Evolutionary conservation across 2,329 filamentous ascomycete genomes (phyloP).

Genomic region (Herpomyces periplanetae): DNA sequence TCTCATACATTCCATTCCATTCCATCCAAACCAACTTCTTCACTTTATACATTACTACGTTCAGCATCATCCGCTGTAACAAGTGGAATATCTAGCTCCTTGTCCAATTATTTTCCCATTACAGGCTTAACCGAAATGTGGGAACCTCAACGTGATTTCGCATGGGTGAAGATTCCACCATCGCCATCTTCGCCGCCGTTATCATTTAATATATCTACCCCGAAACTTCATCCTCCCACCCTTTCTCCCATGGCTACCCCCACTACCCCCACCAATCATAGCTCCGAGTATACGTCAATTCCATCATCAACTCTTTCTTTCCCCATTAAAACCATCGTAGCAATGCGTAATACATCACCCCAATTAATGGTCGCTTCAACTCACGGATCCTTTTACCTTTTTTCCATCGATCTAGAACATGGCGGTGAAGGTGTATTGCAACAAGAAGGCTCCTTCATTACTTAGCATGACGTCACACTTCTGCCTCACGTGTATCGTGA

Average conservation of each 20-base stretch:
- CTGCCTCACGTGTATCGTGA: no score
- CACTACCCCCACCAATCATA: conserved; percentile 9
- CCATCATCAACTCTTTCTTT: conserved; percentile 7
- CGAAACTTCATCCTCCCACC: no score
- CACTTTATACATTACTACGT: no score
- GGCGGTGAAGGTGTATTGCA: conserved; percentile 66
- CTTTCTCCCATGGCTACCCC: no score
- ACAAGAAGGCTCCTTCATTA: no score
- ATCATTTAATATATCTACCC: conserved; percentile 3
- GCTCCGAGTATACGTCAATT: conserved; percentile 7
- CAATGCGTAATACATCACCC: conserved; percentile 71
- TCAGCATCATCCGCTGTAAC: no score
- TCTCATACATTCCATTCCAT: conserved; percentile 4
- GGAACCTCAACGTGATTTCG: conserved; percentile 79
- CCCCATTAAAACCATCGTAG: conserved; percentile 57
- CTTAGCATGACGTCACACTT: no score
- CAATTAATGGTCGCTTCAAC: conserved; percentile 95
- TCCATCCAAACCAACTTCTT: conserved; percentile 6
- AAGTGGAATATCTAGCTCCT: no score
- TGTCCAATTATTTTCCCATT: no score
- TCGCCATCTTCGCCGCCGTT: conserved; percentile 4
- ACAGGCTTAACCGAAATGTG: conserved; percentile 93
- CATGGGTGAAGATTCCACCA: conserved; percentile 70
- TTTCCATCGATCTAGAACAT: conserved; percentile 69
- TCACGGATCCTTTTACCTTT: conserved; percentile 77